phyloP scores from a whole-genome alignment of 1,284 basidiomycete species.

The Microbotryum scabiosae region DNA sequence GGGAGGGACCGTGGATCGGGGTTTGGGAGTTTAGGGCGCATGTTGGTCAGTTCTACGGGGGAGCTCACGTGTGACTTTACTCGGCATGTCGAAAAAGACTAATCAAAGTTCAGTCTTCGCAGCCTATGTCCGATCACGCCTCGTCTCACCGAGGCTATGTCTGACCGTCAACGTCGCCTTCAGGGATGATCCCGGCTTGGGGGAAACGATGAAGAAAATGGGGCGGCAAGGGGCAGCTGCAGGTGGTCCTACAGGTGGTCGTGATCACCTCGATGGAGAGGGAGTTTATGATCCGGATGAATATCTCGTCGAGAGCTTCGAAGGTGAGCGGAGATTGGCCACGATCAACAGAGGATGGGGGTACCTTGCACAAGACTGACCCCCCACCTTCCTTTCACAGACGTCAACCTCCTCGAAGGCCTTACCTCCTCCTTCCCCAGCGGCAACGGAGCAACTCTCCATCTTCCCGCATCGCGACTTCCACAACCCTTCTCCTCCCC shows the following conservation, averaged over 20 bases:
- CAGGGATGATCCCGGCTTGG: constrained; percentile 19
- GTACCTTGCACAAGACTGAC: no score
- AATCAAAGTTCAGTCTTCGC: neutral
- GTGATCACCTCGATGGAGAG: neutral
- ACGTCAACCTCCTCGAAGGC: constrained; percentile 21
- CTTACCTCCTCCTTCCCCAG: constrained; percentile 4
- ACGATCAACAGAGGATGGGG: no score
- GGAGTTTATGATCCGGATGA: constrained; percentile 12
- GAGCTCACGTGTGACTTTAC: neutral
- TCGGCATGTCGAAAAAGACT: neutral
- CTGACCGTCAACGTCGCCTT: constrained; percentile 17
- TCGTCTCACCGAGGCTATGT: constrained; percentile 9
- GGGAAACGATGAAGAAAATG: neutral
- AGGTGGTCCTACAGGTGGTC: neutral
- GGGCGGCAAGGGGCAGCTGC: neutral
- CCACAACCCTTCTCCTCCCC: constrained; percentile 1
- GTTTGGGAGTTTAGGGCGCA: constrained; percentile 15
- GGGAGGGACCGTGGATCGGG: constrained; percentile 10
- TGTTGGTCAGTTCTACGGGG: constrained; percentile 3
- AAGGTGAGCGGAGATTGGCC: neutral
- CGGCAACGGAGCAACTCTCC: neutral
- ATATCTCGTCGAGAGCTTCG: constrained; percentile 24
- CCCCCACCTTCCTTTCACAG: neutral
- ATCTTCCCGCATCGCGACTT: constrained; percentile 22
- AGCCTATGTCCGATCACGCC: constrained; percentile 11